A percentile compares a stretch with the other conserved stretches of the same genome.
phyloP scores from a whole-genome alignment of 192 early-diverging fungal genomes.

The Gryganskiella cystojenkinii region DNA sequence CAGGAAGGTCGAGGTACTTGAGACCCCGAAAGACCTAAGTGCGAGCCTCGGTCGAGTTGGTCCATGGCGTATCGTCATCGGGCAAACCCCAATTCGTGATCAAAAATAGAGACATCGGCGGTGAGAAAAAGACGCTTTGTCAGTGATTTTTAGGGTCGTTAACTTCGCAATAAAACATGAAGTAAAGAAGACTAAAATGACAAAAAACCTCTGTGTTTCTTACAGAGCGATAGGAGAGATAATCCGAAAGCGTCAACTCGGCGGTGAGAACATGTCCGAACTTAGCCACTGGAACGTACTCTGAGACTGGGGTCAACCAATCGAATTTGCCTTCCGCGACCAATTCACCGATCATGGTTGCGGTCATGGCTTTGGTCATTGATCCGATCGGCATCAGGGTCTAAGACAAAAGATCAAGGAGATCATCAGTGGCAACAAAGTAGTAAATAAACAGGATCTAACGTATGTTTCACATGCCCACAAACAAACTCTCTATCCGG shows the following conservation, averaged over 20 bases:
- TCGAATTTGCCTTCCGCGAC: constrained; percentile 16
- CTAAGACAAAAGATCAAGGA: background rate
- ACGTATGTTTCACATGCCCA: no score
- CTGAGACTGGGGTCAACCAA: constrained; percentile 6
- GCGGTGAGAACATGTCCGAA: constrained; percentile 4
- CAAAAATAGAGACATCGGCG: no score
- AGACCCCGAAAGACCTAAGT: constrained; percentile 11
- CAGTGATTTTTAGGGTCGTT: no score
- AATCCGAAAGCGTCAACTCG: constrained; percentile 8
- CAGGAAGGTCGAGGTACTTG: background rate
- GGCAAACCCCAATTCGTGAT: background rate
- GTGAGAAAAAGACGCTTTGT: background rate
- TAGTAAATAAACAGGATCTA: background rate
- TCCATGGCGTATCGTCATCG: background rate
- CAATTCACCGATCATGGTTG: constrained; percentile 12
- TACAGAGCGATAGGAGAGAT: constrained; percentile 17
- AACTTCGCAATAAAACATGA: no score
- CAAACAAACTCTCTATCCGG: background rate
- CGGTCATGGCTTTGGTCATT: constrained; percentile 19
- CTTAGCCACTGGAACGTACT: constrained; percentile 13
- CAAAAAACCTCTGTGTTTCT: background rate
- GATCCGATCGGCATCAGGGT: constrained; percentile 13
- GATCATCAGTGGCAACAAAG: no score
- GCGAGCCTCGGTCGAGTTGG: constrained; percentile 1
- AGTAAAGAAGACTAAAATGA: no score